Conservation (phyloP, 139 green algal species). For the Pseudopediastrum boryanum region DNA sequence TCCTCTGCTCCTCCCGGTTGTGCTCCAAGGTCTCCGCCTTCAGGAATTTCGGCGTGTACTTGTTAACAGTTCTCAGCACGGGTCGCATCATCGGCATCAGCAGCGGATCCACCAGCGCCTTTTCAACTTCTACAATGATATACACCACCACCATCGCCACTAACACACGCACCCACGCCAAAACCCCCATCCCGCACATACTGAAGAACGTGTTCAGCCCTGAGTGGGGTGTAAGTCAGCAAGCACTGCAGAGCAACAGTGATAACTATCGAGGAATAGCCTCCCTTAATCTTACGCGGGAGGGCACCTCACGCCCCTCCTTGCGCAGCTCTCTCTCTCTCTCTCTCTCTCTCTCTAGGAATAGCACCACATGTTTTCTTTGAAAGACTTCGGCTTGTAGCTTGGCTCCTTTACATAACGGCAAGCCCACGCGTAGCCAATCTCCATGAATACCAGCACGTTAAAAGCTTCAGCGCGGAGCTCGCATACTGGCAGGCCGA, state of each 20-base stretch:
- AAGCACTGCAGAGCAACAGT: too few species aligned
- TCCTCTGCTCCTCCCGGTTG: too few species aligned
- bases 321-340: too few species aligned
- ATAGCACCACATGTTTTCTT: too few species aligned
- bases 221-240: conserved; percentile 31
- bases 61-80: conserved; percentile 12
- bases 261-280: too few species aligned
- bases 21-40: too few species aligned
- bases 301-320: too few species aligned
- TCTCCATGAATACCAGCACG: conserved; percentile 35
- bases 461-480: conserved; percentile 35
- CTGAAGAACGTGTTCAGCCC: conserved; percentile 37
- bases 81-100: conserved; percentile 38
- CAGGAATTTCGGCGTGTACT: neutral
- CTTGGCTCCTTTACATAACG: conserved; percentile 30
- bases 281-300: too few species aligned
- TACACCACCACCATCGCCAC: conserved; percentile 35
- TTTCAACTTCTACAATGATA: conserved; percentile 26
- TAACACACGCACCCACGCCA: conserved; percentile 33
- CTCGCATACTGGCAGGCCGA: neutral
- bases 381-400: conserved; percentile 7
- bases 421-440: conserved; percentile 32
- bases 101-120: conserved; percentile 39
- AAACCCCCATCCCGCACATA: conserved; percentile 23
- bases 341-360: too few species aligned